phyloP scores from a whole-genome alignment of 768 basidiomycete species.

The Termitomyces sp. region DNA sequence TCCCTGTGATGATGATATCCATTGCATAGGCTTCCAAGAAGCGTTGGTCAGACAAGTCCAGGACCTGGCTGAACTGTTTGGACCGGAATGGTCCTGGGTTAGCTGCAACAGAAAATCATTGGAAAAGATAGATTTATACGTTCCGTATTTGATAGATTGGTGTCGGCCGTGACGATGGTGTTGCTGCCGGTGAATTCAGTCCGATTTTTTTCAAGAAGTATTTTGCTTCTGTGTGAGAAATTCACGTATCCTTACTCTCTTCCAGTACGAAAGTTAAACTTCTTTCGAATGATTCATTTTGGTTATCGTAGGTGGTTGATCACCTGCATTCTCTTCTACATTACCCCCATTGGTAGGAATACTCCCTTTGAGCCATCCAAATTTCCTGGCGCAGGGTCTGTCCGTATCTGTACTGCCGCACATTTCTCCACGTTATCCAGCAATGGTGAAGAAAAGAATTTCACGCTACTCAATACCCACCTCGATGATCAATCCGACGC shows the following conservation, averaged over 20 bases:
- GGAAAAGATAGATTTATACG: background rate
- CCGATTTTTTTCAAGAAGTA: constrained; percentile 57
- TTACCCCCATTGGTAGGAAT: constrained; percentile 20
- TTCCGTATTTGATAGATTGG: constrained; percentile 35
- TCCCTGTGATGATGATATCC: background rate
- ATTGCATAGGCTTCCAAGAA: constrained; percentile 42
- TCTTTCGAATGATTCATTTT: constrained; percentile 43
- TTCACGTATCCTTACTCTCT: background rate
- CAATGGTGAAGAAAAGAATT: constrained; percentile 13
- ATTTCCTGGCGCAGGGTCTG: constrained; percentile 45
- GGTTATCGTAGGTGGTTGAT: constrained; percentile 41
- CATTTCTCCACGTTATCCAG: constrained; percentile 25
- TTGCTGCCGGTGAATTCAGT: constrained; percentile 49
- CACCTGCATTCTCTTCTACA: background rate
- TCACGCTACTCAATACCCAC: constrained; percentile 48
- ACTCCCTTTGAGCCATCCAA: constrained; percentile 43
- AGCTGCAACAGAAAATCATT: constrained; percentile 5
- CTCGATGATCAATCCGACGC: constrained; percentile 49
- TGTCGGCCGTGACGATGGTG: constrained; percentile 59
- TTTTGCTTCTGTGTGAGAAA: constrained; percentile 15
- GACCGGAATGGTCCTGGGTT: constrained; percentile 49
- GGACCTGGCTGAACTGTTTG: constrained; percentile 51
- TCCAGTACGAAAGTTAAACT: constrained; percentile 23
- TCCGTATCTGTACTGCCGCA: constrained; percentile 42
- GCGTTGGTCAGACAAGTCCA: constrained; percentile 50